A percentile compares a stretch with the other conserved stretches of the same genome.
phyloP scores from a whole-genome alignment of 2,329 filamentous ascomycete genomes.

The Colletotrichum siamense region DNA sequence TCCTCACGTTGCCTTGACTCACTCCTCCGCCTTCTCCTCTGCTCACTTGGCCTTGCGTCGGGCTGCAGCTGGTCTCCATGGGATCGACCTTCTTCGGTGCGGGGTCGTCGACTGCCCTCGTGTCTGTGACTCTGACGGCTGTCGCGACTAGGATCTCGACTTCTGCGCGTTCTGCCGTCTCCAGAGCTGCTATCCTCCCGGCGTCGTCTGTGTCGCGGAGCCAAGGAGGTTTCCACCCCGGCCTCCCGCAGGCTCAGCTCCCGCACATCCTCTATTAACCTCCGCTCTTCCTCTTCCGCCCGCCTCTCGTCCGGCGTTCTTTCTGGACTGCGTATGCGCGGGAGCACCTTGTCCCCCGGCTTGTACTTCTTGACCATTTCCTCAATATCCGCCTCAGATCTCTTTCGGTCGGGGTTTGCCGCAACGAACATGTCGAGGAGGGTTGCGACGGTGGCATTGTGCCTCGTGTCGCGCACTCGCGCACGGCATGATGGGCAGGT shows the following conservation, averaged over 20 bases:
- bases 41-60: constrained; percentile 37
- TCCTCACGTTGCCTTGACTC: constrained; percentile 48
- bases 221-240: constrained; percentile 49
- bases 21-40: constrained; percentile 46
- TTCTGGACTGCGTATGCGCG: constrained; percentile 57
- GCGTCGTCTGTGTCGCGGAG: constrained; percentile 28
- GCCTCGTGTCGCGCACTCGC: constrained; percentile 81
- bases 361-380: constrained; percentile 80
- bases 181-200: constrained; percentile 21
- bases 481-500: constrained; percentile 95
- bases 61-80: constrained; percentile 42
- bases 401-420: constrained; percentile 78
- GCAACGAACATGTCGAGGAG: constrained; percentile 87
- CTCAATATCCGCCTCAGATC: constrained; percentile 73
- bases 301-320: constrained; percentile 59
- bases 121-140: constrained; percentile 30
- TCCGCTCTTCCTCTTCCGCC: constrained; percentile 69
- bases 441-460: constrained; percentile 89
- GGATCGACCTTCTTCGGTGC: constrained; percentile 31
- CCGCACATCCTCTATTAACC: constrained; percentile 74
- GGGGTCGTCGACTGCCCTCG: constrained; percentile 34
- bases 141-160: constrained; percentile 23
- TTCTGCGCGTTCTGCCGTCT: constrained; percentile 14
- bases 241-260: constrained; percentile 76
- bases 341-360: constrained; percentile 81